A percentile compares a stretch with the other conserved stretches of the same genome.
Evolutionary conservation across 2,329 filamentous ascomycete genomes (phyloP).

Genomic region (Ploettnerulaceae sp.): DNA sequence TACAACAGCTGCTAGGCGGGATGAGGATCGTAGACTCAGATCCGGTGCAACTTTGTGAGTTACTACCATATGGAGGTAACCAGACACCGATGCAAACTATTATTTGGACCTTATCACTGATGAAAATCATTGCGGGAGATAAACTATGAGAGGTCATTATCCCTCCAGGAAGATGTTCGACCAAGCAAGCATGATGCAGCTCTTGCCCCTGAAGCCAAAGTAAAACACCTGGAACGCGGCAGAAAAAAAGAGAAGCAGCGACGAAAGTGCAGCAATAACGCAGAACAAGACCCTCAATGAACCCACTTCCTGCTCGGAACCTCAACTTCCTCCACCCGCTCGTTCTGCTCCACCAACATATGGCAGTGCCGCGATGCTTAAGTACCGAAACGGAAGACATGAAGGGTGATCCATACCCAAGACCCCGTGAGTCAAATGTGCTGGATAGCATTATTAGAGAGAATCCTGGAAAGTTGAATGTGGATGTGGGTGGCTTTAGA

Average conservation of each 20-base stretch:
- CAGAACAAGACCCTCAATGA: not conserved
- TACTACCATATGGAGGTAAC: not conserved
- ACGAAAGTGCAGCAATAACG: not conserved
- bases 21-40: not conserved
- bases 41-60: not conserved
- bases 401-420: not conserved
- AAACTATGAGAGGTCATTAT: not conserved
- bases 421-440: not conserved
- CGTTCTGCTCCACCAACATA: not conserved
- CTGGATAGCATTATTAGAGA: too few relatives aligned
- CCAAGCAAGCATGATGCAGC: not conserved
- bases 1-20: not conserved
- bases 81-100: not conserved
- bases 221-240: not conserved
- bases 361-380: conserved; percentile 11
- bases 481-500: too few relatives aligned
- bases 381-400: conserved; percentile 8
- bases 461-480: too few relatives aligned
- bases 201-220: not conserved
- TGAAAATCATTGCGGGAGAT: too few relatives aligned
- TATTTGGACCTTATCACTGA: too few relatives aligned
- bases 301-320: not conserved
- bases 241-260: not conserved
- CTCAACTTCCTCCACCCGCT: not conserved
- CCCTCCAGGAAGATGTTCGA: not conserved